Conservation (phyloP, 306 rosid species). For the Citrullus mucosospermus region DNA sequence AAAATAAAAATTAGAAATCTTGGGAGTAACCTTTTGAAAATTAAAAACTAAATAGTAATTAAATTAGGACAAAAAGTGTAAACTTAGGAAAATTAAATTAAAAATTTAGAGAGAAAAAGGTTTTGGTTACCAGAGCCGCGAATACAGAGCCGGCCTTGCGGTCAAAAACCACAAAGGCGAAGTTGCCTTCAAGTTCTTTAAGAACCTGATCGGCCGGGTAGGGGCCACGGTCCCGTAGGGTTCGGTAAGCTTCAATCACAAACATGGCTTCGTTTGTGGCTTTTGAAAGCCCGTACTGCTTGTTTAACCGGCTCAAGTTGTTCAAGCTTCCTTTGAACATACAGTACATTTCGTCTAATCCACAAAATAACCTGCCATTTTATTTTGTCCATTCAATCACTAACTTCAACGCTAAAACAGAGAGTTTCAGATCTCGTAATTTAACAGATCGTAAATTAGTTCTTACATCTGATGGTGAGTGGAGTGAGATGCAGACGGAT, state of each 20-base stretch:
- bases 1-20: too few species aligned
- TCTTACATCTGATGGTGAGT: constrained; percentile 33
- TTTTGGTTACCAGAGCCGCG: constrained; percentile 47
- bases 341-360: constrained; percentile 68
- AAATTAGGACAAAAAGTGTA: too few species aligned
- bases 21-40: too few species aligned
- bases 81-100: too few species aligned
- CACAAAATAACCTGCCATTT: constrained; percentile 62
- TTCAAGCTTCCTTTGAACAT: constrained; percentile 53
- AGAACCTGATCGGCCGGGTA: constrained; percentile 97
- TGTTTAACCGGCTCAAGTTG: constrained; percentile 56
- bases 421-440: not conserved
- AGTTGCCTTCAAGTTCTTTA: constrained; percentile 69
- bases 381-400: not conserved
- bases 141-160: constrained; percentile 46
- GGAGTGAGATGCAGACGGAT: constrained; percentile 20
- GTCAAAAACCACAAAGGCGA: constrained; percentile 72
- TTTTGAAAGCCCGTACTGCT: constrained; percentile 71
- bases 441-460: not conserved
- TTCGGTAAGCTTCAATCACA: constrained; percentile 65
- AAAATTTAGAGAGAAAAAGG: too few species aligned
- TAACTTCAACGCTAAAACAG: not conserved
- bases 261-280: constrained; percentile 63
- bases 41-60: too few species aligned
- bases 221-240: constrained; percentile 82